Base-by-base conservation (phyloP, 2,329 filamentous ascomycete genomes). In the Tympanopsis confertula region DNA sequence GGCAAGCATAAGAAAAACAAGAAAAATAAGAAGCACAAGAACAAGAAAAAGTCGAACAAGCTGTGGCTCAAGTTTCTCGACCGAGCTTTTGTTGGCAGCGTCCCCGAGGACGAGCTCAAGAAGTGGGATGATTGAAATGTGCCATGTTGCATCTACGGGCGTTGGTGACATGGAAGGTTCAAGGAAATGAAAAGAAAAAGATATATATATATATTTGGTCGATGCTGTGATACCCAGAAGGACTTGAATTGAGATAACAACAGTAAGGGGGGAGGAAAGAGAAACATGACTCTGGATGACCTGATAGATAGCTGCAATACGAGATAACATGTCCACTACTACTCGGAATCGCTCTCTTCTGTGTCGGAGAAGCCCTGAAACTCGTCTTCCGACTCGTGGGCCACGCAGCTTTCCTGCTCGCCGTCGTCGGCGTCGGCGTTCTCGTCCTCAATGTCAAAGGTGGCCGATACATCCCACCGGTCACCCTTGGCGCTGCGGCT, bases 401-500 rank as follows among this genome's bases (percentile, higher is more conserved):
- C 58, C 29, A 56, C 40, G n/a, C n/a, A n/a, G n/a, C n/a, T n/a
- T n/a, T n/a, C n/a, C n/a, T n/a, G n/a, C n/a, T 51, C 56, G 1
- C 54, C 59, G 0, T 59, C 57, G 1, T 55, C 54, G 0, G 56
- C 54, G 2, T 56, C 56, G 4, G 59, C 65, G 2, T 70, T 69
- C 28, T 64, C 55, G 41, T 76, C 71, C 44, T 71, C 71, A 20
- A 94, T 80, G 18, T 80, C 85, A 56, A 84, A 86, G 22, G 78
- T 77, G 1, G 78, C 91, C 35, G 77, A 81, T 36, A 96, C 69
- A 61, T 98, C 91, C 86, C 88, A 96, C 32, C 91, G 71, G 60
- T 96, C 91, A 1, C 91, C 91, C 52, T 75, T 75, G 5, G 91
- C 91, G 36, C 70, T 74, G 42, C 70, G 69, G 58, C 83, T 93